Conservation (phyloP, 495 filamentous ascomycete species). For the Peziza echinospora region DNA sequence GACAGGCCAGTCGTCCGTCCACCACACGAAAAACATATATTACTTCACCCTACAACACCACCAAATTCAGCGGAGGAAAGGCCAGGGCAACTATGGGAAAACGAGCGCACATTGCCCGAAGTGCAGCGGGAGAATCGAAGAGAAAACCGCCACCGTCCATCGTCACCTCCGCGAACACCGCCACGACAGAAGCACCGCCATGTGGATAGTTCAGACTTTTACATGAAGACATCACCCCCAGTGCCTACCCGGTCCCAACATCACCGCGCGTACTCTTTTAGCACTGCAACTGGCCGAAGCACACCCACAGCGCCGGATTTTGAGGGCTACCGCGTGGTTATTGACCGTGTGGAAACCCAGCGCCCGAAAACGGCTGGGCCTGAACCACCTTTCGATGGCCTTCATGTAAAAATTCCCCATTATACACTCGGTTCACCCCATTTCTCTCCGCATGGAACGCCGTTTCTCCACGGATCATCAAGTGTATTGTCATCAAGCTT, state of each 20-base stretch:
- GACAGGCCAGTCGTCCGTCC: conserved; percentile 17
- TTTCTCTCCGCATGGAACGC: conserved; percentile 58
- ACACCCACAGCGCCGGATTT: conserved; percentile 29
- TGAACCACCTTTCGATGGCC: conserved; percentile 27
- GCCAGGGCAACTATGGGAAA: conserved; percentile 8
- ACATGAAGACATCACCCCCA: conserved; percentile 18
- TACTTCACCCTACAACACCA: conserved; percentile 17
- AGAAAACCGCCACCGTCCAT: conserved; percentile 8
- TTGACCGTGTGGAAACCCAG: conserved; percentile 33
- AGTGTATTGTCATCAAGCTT: conserved; percentile 42
- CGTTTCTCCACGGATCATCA: conserved; percentile 57
- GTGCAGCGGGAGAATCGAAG: conserved; percentile 4
- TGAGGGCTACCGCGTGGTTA: conserved; percentile 48
- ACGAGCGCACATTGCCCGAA: conserved; percentile 4
- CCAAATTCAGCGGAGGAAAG: conserved; percentile 18
- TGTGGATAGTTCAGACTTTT: conserved; percentile 6
- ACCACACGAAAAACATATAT: conserved; percentile 15
- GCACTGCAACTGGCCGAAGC: conserved; percentile 32
- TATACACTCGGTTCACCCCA: conserved; percentile 67
- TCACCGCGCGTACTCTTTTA: conserved; percentile 40
- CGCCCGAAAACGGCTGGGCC: conserved; percentile 47
- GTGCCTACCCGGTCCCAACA: conserved; percentile 22
- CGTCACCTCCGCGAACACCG: conserved; percentile 17
- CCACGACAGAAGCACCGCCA: conserved; percentile 7
- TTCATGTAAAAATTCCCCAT: conserved; percentile 68